Evolutionary conservation across 2,329 filamentous ascomycete genomes (phyloP).

Genomic region (Cephalotrichum gorgonifer): DNA sequence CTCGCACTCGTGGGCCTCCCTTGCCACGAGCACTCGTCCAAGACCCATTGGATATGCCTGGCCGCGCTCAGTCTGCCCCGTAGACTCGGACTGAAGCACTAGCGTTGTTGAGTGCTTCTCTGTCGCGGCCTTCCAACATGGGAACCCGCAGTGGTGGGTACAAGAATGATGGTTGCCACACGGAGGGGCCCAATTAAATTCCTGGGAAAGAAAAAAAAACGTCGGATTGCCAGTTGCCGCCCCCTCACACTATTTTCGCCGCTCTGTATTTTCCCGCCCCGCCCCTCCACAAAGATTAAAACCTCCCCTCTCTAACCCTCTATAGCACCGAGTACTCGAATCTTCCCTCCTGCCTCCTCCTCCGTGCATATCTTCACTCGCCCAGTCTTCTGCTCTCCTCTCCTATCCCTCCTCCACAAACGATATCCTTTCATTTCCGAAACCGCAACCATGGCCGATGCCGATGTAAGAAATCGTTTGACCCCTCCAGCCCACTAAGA

Average conservation of each 20-base stretch:
- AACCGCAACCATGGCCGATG: constrained; percentile 3
- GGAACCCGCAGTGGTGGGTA: too few species aligned
- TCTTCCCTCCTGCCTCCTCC: constrained; percentile 12
- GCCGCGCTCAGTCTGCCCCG: too few species aligned
- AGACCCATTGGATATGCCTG: too few species aligned
- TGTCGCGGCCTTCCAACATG: too few species aligned
- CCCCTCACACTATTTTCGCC: not conserved
- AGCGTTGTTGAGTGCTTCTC: too few species aligned
- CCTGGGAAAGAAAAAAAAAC: not conserved
- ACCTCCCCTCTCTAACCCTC: constrained; percentile 8
- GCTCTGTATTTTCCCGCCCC: constrained; percentile 4
- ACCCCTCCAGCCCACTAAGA: constrained; percentile 1
- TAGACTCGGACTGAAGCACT: too few species aligned
- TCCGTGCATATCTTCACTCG: constrained; percentile 9
- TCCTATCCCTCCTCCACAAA: constrained; percentile 14
- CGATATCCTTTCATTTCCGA: constrained; percentile 8
- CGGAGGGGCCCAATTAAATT: not conserved
- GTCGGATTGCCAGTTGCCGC: not conserved
- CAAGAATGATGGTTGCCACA: not conserved
- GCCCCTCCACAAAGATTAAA: constrained; percentile 5
- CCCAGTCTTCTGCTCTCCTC: constrained; percentile 12
- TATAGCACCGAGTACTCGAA: constrained; percentile 1
- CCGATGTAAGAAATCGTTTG: not conserved
- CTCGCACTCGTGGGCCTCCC: too few species aligned
- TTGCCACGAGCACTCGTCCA: too few species aligned